Evolutionary conservation across 768 basidiomycete genomes (phyloP).

Genomic region (Paxillus involutus): DNA sequence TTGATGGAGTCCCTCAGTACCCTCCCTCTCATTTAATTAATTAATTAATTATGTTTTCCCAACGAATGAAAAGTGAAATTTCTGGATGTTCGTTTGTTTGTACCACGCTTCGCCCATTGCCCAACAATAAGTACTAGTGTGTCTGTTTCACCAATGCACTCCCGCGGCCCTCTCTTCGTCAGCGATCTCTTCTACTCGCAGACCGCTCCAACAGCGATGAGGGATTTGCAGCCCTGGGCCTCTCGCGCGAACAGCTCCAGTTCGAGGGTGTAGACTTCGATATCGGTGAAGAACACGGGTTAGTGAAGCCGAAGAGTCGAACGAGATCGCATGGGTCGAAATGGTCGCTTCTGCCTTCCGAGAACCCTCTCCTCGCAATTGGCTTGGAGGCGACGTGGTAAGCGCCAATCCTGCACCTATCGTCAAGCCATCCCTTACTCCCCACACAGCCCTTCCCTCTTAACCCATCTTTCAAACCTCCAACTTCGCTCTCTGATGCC

Average conservation of each 20-base stretch:
- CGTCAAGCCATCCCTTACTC: neutral
- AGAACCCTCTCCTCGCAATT: slow-evolving; percentile 49
- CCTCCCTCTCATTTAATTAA: too few relatives aligned
- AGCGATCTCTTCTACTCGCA: slow-evolving; percentile 8
- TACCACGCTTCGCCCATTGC: slow-evolving; percentile 8
- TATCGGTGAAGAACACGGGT: neutral
- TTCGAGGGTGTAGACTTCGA: neutral
- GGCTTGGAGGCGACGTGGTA: slow-evolving; percentile 61
- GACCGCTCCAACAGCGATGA: neutral
- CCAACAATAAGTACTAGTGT: slow-evolving; percentile 6
- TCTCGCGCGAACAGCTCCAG: neutral
- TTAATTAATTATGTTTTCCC: too few relatives aligned
- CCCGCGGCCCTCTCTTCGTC: slow-evolving; percentile 23
- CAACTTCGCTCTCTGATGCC: too few relatives aligned
- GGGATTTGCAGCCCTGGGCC: neutral
- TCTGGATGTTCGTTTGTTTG: too few relatives aligned
- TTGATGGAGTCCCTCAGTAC: too few relatives aligned
- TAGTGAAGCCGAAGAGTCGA: neutral
- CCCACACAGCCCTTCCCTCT: too few relatives aligned
- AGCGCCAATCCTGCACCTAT: slow-evolving; percentile 31
- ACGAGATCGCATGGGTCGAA: slow-evolving; percentile 10
- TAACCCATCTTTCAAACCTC: too few relatives aligned
- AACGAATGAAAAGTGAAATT: too few relatives aligned
- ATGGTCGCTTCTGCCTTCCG: slow-evolving; percentile 20
- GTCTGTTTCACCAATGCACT: slow-evolving; percentile 2